Conservation (phyloP, 257 asterid species). For the Hygrophila difformis region DNA sequence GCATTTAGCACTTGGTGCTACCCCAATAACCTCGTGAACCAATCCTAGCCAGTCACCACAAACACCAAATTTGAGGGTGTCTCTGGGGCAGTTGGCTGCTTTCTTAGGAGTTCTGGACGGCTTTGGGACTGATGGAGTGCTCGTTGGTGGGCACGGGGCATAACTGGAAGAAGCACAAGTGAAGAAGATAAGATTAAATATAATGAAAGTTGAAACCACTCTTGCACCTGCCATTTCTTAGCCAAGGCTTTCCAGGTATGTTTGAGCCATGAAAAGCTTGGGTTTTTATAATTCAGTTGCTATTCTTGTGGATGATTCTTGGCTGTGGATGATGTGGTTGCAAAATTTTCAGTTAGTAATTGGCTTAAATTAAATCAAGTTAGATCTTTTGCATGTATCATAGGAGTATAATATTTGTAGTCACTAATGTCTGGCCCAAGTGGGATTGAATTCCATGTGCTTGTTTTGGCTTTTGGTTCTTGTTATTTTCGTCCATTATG, state of each 20-base stretch:
- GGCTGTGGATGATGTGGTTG: constrained; percentile 18
- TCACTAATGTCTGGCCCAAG: constrained; percentile 5
- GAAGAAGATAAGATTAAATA: constrained; percentile 34
- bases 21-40: constrained; percentile 68
- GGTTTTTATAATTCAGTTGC: constrained; percentile 3
- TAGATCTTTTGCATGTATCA: too few relatives aligned
- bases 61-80: constrained; percentile 73
- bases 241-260: background rate
- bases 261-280: background rate
- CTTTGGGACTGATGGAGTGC: constrained; percentile 5
- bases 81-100: constrained; percentile 56
- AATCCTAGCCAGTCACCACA: constrained; percentile 85
- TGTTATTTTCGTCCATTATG: too few relatives aligned
- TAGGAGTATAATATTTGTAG: too few relatives aligned
- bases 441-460: constrained; percentile 13
- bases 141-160: constrained; percentile 43
- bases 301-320: constrained; percentile 16
- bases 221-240: constrained; percentile 33
- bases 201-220: constrained; percentile 22
- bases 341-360: constrained; percentile 17
- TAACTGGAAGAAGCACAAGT: constrained; percentile 35
- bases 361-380: constrained; percentile 9
- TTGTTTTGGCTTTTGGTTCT: constrained; percentile 9
- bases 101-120: constrained; percentile 24
- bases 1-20: constrained; percentile 49